These are phyloP conservation scores for Puccinia triticina DNA, from an alignment of 1,284 basidiomycete species.

Conservation along the genomic window DNA sequence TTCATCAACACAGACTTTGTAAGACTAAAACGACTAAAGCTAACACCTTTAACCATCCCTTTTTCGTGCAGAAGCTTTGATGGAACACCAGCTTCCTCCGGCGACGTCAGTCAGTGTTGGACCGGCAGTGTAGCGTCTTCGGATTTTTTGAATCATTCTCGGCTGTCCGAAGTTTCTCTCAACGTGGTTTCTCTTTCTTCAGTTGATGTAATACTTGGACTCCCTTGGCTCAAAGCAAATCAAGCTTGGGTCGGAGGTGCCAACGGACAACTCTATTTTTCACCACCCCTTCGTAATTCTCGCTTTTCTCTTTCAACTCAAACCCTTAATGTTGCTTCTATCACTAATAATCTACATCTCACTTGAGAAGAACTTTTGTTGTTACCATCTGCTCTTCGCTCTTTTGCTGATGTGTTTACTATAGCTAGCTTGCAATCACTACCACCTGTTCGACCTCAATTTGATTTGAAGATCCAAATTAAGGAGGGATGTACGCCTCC, in stretches of 20 bases:
- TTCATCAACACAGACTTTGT: slow-evolving; percentile 17
- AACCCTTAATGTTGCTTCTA: neutral
- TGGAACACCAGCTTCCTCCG: slow-evolving; percentile 1
- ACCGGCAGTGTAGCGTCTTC: neutral
- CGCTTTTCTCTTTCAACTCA: neutral
- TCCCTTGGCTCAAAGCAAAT: slow-evolving; percentile 19
- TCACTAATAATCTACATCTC: neutral
- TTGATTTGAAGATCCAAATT: too few species aligned
- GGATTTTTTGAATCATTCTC: too few species aligned
- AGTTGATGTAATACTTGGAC: slow-evolving; percentile 27
- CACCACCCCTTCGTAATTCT: neutral
- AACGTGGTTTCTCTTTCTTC: neutral
- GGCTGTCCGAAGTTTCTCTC: neutral
- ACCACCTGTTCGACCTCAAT: too few species aligned
- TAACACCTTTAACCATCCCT: neutral
- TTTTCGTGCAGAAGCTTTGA: slow-evolving; percentile 17
- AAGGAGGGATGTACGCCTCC: too few species aligned
- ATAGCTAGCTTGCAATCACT: too few species aligned
- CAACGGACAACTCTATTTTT: neutral
- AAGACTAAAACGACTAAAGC: neutral
- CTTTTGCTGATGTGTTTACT: slow-evolving; percentile 14
- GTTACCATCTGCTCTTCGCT: neutral
- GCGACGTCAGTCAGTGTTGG: neutral
- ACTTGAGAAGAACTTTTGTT: neutral
- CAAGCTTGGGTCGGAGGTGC: neutral